A percentile compares a stretch with the other conserved stretches of the same genome.
Conservation (phyloP, 306 rosid genomes). For the Vachellia collinsii region DNA sequence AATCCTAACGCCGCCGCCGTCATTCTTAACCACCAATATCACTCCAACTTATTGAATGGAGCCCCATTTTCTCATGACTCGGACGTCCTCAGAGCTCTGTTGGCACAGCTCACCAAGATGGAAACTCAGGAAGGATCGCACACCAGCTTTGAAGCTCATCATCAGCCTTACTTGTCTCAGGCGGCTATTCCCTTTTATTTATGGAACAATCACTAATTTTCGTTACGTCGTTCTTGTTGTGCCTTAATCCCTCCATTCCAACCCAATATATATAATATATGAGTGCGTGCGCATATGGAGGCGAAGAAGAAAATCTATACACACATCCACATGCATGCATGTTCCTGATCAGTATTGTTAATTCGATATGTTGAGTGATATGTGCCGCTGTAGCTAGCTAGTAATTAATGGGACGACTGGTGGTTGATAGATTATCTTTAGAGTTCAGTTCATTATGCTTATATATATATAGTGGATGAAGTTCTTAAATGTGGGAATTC, state of each 20-base stretch:
- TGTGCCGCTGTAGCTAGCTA: neutral
- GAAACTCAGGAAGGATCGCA: constrained; percentile 58
- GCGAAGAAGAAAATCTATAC: neutral
- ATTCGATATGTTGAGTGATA: neutral
- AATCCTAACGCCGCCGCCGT: constrained; percentile 29
- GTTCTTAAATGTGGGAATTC: neutral
- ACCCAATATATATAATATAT: neutral
- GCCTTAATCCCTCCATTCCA: neutral
- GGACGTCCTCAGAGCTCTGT: constrained; percentile 56
- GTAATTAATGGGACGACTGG: neutral
- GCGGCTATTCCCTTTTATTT: constrained; percentile 52
- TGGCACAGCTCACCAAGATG: constrained; percentile 62
- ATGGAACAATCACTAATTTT: constrained; percentile 57
- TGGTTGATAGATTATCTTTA: neutral
- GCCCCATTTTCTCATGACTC: constrained; percentile 45
- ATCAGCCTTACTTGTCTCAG: constrained; percentile 51
- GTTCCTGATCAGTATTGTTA: neutral
- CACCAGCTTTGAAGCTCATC: neutral
- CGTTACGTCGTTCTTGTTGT: neutral
- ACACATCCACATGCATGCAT: neutral
- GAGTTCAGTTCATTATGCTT: neutral
- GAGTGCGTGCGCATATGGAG: neutral
- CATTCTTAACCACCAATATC: constrained; percentile 33
- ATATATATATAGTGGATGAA: neutral
- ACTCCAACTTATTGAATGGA: neutral